These are phyloP conservation scores for Hypsizygus ulmarius DNA, from an alignment of 1,284 basidiomycete genomes.

Conservation along the genomic window DNA sequence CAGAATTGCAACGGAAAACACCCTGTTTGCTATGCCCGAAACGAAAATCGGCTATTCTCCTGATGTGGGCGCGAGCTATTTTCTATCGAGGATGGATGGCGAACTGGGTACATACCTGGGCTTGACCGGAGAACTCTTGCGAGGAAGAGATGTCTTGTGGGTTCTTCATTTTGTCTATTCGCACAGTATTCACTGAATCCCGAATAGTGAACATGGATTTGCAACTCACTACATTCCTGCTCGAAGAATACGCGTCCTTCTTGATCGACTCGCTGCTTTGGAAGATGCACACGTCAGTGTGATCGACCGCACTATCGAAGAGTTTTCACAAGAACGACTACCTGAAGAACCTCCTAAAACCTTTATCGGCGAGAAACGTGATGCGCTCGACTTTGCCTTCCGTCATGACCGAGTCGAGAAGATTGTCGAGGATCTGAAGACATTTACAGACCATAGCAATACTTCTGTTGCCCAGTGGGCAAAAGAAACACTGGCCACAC, in stretches of 20 bases:
- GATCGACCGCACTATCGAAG: conserved; percentile 63
- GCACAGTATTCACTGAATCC: conserved; percentile 9
- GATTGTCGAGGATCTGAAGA: conserved; percentile 62
- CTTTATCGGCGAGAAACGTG: conserved; percentile 63
- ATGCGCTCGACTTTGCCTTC: conserved; percentile 81
- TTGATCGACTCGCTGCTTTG: conserved; percentile 59
- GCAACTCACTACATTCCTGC: conserved; percentile 90
- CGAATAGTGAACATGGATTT: conserved; percentile 76
- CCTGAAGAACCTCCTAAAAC: conserved; percentile 54
- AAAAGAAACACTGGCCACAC: conserved; percentile 54
- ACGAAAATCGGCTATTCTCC: conserved; percentile 89
- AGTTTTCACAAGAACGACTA: conserved; percentile 59
- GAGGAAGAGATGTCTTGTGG: conserved; percentile 82
- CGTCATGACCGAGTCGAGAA: conserved; percentile 63
- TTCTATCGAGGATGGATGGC: conserved; percentile 89
- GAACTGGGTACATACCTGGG: conserved; percentile 91
- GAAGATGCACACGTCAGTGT: conserved; percentile 46
- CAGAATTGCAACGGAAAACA: conserved; percentile 92
- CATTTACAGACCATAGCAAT: conserved; percentile 41
- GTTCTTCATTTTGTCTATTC: conserved; percentile 29
- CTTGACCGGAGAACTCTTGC: conserved; percentile 77
- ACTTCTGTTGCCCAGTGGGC: conserved; percentile 72
- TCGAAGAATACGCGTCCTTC: conserved; percentile 66
- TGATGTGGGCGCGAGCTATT: conserved; percentile 91
- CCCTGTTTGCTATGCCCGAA: conserved; percentile 96